Percentiles rank a stretch among this genome's conserved stretches.
phyloP scores from a whole-genome alignment of 2,329 filamentous ascomycete genomes.

The Ceratocystis huliohia region DNA sequence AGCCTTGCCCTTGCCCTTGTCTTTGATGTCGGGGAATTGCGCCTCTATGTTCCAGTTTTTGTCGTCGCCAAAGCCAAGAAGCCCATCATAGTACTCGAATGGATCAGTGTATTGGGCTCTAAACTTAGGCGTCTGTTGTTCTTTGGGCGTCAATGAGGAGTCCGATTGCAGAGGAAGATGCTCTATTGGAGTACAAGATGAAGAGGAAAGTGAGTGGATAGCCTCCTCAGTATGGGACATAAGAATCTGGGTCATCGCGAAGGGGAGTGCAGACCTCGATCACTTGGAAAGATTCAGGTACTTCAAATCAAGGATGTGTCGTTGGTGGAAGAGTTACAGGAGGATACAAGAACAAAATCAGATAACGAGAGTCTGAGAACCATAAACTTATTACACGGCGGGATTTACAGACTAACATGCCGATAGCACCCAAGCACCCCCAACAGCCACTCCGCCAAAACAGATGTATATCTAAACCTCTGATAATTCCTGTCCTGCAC shows the following conservation, averaged over 20 bases:
- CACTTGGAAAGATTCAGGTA: too few species aligned
- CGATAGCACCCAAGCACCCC: background rate
- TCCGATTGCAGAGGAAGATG: background rate
- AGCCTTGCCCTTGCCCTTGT: background rate
- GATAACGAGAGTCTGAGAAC: background rate
- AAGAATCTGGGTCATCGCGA: background rate
- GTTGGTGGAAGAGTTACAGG: too few species aligned
- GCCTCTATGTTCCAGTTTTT: background rate
- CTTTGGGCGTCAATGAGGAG: background rate
- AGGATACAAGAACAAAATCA: background rate
- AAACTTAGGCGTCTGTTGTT: background rate
- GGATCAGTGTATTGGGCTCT: background rate
- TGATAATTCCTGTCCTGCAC: too few species aligned
- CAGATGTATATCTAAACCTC: too few species aligned
- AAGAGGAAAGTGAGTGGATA: background rate
- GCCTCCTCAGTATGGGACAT: background rate
- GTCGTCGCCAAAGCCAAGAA: conserved; percentile 6
- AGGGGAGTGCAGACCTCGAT: too few species aligned
- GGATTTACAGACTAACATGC: too few species aligned
- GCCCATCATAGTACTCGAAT: conserved; percentile 2
- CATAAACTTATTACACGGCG: background rate
- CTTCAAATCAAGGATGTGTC: too few species aligned
- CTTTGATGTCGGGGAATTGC: background rate
- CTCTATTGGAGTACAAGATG: background rate
- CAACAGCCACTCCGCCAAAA: too few species aligned